A percentile compares a stretch with the other conserved stretches of the same genome.
Conservation (phyloP, 2,329 filamentous ascomycete species). For the Rutstroemia sydowiana region DNA sequence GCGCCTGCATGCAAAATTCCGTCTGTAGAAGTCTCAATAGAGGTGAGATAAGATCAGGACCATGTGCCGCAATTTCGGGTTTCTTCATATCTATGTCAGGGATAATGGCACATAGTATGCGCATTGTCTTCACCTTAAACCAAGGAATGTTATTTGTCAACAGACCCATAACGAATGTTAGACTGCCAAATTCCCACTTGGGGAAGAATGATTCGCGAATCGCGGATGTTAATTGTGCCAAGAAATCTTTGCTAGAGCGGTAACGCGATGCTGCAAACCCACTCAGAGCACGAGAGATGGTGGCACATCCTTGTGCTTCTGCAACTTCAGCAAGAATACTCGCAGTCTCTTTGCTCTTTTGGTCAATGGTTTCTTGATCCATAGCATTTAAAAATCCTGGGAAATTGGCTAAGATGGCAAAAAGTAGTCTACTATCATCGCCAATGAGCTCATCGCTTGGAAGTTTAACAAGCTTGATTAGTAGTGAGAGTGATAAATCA, state of each 20-base stretch:
- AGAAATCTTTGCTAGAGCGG: slow-evolving; percentile 65
- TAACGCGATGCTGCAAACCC: slow-evolving; percentile 63
- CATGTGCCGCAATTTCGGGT: slow-evolving; percentile 80
- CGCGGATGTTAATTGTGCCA: slow-evolving; percentile 64
- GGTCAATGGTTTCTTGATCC: slow-evolving; percentile 54
- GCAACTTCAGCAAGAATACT: slow-evolving; percentile 65
- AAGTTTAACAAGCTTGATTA: slow-evolving; percentile 71
- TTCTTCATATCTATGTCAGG: slow-evolving; percentile 91
- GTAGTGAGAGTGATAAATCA: slow-evolving; percentile 65
- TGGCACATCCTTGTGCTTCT: slow-evolving; percentile 60
- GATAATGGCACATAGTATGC: slow-evolving; percentile 75
- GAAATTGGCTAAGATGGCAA: slow-evolving; percentile 83
- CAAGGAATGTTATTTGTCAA: slow-evolving; percentile 82
- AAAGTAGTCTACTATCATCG: slow-evolving; percentile 73
- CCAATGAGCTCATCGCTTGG: slow-evolving; percentile 78
- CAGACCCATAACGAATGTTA: slow-evolving; percentile 86
- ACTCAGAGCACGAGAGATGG: slow-evolving; percentile 61
- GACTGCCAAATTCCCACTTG: slow-evolving; percentile 70
- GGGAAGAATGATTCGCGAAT: slow-evolving; percentile 76
- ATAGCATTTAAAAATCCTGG: slow-evolving; percentile 76
- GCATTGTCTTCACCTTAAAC: slow-evolving; percentile 92
- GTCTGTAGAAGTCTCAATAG: slow-evolving; percentile 84
- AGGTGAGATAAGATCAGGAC: slow-evolving; percentile 91
- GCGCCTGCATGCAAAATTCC: slow-evolving; percentile 84
- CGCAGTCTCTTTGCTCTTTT: slow-evolving; percentile 54